Percentiles rank a stretch among this genome's conserved stretches.
Conservation (phyloP, 2,329 filamentous ascomycete species). For the Sordariomycetes sp. region DNA sequence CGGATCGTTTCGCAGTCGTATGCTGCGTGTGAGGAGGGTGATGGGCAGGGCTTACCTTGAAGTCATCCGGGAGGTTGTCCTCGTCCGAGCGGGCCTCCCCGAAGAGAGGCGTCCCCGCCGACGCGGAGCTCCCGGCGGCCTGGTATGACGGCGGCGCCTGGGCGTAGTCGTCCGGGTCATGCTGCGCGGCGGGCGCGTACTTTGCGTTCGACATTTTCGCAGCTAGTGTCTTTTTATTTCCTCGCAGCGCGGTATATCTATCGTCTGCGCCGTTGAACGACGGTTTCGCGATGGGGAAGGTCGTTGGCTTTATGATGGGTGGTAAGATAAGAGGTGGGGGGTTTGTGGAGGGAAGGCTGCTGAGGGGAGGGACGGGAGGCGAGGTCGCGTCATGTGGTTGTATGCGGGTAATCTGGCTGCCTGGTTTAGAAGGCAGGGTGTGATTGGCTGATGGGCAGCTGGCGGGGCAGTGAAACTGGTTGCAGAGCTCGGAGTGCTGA, state of each 20-base stretch:
- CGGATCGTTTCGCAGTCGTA: background rate
- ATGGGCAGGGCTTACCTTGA: conserved; percentile 55
- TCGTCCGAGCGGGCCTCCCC: conserved; percentile 61
- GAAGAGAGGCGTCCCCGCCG: conserved; percentile 33
- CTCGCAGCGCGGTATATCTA: too few relatives aligned
- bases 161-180: conserved; percentile 73
- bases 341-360: background rate
- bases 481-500: too few relatives aligned
- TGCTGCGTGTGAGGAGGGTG: background rate
- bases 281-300: background rate
- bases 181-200: conserved; percentile 71
- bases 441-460: background rate
- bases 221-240: background rate
- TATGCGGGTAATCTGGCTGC: background rate
- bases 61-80: conserved; percentile 92
- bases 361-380: background rate
- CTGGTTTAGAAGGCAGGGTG: background rate
- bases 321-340: background rate
- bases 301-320: too few relatives aligned
- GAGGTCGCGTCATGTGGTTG: background rate
- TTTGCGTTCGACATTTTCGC: conserved; percentile 61
- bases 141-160: conserved; percentile 76
- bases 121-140: conserved; percentile 24
- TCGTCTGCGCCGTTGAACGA: too few relatives aligned
- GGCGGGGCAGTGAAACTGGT: background rate